Base-by-base conservation (phyloP, 2,329 filamentous ascomycete genomes). In the Fusarium sp. region DNA sequence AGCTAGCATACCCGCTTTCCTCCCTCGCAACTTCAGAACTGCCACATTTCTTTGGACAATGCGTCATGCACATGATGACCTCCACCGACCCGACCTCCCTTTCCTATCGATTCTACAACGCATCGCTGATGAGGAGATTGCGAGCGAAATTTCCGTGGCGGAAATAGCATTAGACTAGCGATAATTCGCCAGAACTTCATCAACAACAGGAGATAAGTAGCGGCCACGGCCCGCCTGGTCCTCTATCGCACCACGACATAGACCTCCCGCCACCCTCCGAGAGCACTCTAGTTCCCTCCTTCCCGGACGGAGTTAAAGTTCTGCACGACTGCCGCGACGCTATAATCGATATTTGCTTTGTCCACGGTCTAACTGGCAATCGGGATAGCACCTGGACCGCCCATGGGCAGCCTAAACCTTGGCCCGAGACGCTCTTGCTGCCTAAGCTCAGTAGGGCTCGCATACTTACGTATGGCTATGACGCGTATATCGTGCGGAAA, bases 381-480 rank as follows among this genome's bases (percentile, higher is more conserved):
- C 80, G 83, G 1, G 79, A 82, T 4, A 77, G 62, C 4, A 85
- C 83, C 5, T 86, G 83, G 84, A 84, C 80, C 8, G 80, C 79
- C 7, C 33, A 72, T 1, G 77, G 75, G 6, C 72, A 74, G n/a
- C 20, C 54, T 8, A 57, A 54, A 20, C 80, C 82, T 2, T 85
- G 83, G 83, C 82, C 82, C 0, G 38, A 78, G 60, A 71, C 70
- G 0, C 74, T 85, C n/a, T 78, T 85, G 0, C 77, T 81, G 1
- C 22, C 52, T 0, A 75, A 78, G 59, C 66, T 85, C 35, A 57
- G 62, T 0, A 79, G 68, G 1, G 81, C 81, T 31, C 81, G 83
- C n/a, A 74, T 85, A 7, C 77, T 85, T 22, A 83, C 82, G 0
- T 85, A 80, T 31, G 84, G 84, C 31, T 86, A 86, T 69, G 79